phyloP scores from a whole-genome alignment of 169 alveolate species.

The Plasmodium chabaudi region DNA sequence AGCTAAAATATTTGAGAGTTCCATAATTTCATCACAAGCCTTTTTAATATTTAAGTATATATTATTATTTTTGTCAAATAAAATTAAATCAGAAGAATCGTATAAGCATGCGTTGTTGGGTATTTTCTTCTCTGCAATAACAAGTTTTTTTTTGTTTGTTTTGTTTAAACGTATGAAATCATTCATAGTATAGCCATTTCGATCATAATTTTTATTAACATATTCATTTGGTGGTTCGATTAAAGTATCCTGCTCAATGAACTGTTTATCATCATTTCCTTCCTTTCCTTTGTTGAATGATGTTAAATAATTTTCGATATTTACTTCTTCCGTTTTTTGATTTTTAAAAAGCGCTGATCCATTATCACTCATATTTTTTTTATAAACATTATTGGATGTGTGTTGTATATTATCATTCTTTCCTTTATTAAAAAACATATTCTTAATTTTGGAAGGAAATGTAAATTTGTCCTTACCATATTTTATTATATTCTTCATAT shows the following conservation, averaged over 20 bases:
- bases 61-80: constrained; percentile 37
- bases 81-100: constrained; percentile 51
- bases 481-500: neutral
- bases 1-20: constrained; percentile 53
- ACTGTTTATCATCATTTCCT: neutral
- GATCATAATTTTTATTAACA: constrained; percentile 13
- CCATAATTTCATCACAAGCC: constrained; percentile 64
- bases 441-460: constrained; percentile 35
- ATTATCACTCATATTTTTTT: neutral
- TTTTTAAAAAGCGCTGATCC: neutral
- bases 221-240: neutral
- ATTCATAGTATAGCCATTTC: constrained; percentile 3
- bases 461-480: too few species aligned
- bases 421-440: constrained; percentile 24
- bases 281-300: constrained; percentile 8
- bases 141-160: constrained; percentile 28
- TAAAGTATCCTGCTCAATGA: constrained; percentile 5
- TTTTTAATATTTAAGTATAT: constrained; percentile 61
- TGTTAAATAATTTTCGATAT: neutral
- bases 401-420: neutral
- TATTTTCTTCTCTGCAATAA: constrained; percentile 44
- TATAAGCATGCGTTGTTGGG: constrained; percentile 2
- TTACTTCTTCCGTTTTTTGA: constrained; percentile 16
- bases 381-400: neutral
- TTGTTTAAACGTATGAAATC: constrained; percentile 5